Evolutionary conservation across 176 grass and related monocot genomes (phyloP).

Genomic region (Eleusine indica): DNA sequence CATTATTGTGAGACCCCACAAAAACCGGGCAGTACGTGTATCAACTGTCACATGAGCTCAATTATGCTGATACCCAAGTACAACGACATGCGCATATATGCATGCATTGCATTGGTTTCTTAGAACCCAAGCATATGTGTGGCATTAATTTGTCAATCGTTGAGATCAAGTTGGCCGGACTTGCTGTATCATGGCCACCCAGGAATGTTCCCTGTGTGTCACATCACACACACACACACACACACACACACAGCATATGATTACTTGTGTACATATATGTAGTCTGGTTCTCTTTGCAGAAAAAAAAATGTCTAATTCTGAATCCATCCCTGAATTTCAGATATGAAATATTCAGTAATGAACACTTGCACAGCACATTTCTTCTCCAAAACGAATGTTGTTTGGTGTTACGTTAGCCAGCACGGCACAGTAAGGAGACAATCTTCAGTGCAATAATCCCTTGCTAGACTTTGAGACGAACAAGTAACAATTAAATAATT

Average conservation of each 20-base stretch:
- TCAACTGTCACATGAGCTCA: slow-evolving; percentile 7
- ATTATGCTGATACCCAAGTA: background rate
- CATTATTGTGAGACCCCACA: background rate
- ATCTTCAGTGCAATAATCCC: background rate
- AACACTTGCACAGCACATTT: background rate
- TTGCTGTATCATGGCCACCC: slow-evolving; percentile 50
- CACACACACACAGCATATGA: too few relatives aligned
- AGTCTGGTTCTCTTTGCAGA: too few relatives aligned
- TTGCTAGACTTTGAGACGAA: slow-evolving; percentile 1
- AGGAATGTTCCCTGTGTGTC: slow-evolving; percentile 49
- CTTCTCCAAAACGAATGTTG: slow-evolving; percentile 35
- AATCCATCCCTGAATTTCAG: too few relatives aligned
- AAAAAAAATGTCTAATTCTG: too few relatives aligned
- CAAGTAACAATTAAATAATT: background rate
- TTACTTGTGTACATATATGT: too few relatives aligned
- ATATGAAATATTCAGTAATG: background rate
- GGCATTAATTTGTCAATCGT: slow-evolving; percentile 14
- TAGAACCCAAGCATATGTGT: slow-evolving; percentile 45
- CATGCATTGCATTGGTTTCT: slow-evolving; percentile 33
- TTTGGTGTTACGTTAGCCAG: slow-evolving; percentile 23
- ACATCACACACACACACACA: slow-evolving; percentile 7
- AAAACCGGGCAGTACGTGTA: background rate
- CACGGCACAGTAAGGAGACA: background rate
- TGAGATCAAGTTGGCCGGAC: slow-evolving; percentile 28
- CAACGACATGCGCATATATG: background rate